phyloP scores from a whole-genome alignment of 495 filamentous ascomycete species.

The Penicillium dipodomyicola region DNA sequence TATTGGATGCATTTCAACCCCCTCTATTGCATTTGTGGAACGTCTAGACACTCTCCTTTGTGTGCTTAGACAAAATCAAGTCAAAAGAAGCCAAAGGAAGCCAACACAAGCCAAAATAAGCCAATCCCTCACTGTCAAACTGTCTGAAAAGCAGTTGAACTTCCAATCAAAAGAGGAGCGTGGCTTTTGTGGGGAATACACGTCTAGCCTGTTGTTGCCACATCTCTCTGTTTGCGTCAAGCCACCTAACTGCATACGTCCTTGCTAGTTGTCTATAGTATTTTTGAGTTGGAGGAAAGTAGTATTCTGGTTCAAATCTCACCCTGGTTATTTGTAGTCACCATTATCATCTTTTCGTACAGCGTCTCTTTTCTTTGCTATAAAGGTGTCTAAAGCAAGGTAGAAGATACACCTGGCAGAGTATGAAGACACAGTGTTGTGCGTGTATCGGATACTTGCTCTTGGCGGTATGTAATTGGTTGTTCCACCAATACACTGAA shows the following conservation, averaged over 20 bases:
- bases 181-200: constrained; percentile 6
- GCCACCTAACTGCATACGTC: constrained; percentile 9
- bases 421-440: constrained; percentile 16
- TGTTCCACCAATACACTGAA: constrained; percentile 3
- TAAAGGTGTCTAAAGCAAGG: not conserved
- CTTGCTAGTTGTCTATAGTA: not conserved
- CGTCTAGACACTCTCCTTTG: constrained; percentile 1
- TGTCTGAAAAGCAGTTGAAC: constrained; percentile 10
- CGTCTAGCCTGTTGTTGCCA: constrained; percentile 10
- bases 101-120: constrained; percentile 1
- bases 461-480: constrained; percentile 11
- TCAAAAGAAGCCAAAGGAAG: not conserved
- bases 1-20: not conserved
- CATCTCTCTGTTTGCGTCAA: constrained; percentile 9
- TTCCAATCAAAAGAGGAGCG: constrained; percentile 13
- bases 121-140: not conserved
- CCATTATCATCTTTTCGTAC: not conserved
- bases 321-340: not conserved
- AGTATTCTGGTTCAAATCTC: not conserved
- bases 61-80: not conserved
- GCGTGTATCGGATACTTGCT: constrained; percentile 19
- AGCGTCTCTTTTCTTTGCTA: not conserved
- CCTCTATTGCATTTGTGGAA: constrained; percentile 1
- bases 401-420: constrained; percentile 3
- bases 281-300: not conserved